A percentile compares a stretch with the other conserved stretches of the same genome.
These are phyloP conservation scores for Eucalyptus regnans DNA, from an alignment of 345 rosid genomes.

Conservation along the genomic window DNA sequence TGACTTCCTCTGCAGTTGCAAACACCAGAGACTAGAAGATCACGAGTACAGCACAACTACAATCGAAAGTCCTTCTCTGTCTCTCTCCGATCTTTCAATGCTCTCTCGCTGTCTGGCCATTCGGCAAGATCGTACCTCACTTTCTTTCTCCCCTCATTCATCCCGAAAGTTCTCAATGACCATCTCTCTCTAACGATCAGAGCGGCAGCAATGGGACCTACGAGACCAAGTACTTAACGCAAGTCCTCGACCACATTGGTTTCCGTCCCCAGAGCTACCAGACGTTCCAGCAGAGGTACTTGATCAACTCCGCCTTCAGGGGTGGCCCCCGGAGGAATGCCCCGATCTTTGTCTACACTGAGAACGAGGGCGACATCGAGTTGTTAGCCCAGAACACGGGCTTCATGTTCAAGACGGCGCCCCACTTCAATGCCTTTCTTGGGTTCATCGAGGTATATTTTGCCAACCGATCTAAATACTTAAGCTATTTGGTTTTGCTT, in stretches of 20 bases:
- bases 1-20: background rate
- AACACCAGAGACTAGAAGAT: background rate
- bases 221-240: slow-evolving; percentile 29
- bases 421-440: slow-evolving; percentile 61
- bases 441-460: slow-evolving; percentile 51
- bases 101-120: background rate
- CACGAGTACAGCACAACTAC: background rate
- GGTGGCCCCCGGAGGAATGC: slow-evolving; percentile 12
- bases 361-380: slow-evolving; percentile 71
- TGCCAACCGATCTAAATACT: background rate
- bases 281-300: slow-evolving; percentile 55
- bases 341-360: slow-evolving; percentile 65
- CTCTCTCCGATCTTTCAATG: background rate
- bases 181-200: background rate
- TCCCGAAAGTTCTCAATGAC: background rate
- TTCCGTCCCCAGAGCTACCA: slow-evolving; percentile 35
- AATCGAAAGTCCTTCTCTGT: background rate
- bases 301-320: slow-evolving; percentile 38
- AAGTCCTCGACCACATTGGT: slow-evolving; percentile 50
- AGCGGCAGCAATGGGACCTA: background rate
- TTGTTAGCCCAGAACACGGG: slow-evolving; percentile 73
- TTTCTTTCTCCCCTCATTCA: background rate
- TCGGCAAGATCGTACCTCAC: background rate
- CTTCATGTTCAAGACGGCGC: slow-evolving; percentile 65
- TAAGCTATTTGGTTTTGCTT: background rate